Percentiles rank a stretch among this genome's conserved stretches.
Evolutionary conservation across 1,284 basidiomycete species (phyloP).

Genomic region (Puccinia polysora): DNA sequence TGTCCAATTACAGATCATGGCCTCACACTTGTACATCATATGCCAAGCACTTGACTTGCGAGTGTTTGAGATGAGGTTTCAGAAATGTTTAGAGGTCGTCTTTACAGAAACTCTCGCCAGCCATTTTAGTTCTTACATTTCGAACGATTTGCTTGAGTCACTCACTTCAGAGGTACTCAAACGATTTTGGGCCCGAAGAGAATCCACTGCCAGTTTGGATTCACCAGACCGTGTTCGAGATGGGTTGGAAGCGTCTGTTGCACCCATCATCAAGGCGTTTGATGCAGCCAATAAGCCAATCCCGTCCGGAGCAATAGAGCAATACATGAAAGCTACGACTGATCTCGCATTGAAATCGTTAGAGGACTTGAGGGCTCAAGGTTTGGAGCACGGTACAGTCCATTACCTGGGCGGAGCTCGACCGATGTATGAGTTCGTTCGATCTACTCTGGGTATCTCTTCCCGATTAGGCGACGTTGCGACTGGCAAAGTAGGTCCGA

Average conservation of each 20-base stretch:
- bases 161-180: not conserved
- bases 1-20: conserved; percentile 24
- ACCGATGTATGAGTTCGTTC: conserved; percentile 15
- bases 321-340: not conserved
- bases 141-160: not conserved
- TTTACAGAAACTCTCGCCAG: not conserved
- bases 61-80: conserved; percentile 16
- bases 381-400: not conserved
- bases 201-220: conserved; percentile 26
- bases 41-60: conserved; percentile 40
- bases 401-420: conserved; percentile 5
- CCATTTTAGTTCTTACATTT: not conserved
- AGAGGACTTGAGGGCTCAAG: not conserved
- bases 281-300: not conserved
- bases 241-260: not conserved
- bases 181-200: conserved; percentile 3
- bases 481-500: not conserved
- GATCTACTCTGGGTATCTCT: not conserved
- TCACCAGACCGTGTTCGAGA: not conserved
- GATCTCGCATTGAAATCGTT: not conserved
- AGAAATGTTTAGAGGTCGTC: not conserved
- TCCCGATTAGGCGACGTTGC: conserved; percentile 16
- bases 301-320: not conserved
- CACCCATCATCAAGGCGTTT: not conserved
- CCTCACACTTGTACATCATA: conserved; percentile 32